Base-by-base conservation (phyloP, 768 basidiomycete species). In the Candolleomyces aberdarensis region DNA sequence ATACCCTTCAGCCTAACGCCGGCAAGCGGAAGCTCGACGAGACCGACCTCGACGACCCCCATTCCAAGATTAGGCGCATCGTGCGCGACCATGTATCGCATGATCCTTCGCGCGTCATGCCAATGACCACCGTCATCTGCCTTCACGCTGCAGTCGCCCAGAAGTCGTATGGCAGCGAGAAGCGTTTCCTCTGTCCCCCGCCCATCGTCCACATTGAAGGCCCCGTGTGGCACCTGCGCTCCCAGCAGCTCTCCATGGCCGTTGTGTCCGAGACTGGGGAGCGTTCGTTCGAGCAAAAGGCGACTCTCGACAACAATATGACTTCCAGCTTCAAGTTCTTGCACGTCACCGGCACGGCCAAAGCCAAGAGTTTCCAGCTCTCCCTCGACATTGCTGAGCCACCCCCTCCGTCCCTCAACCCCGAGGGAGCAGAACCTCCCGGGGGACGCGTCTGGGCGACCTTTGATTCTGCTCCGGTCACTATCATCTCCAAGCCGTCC, bases 121-220 rank as follows among this genome's bases (percentile, higher is more conserved):
- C 90, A 62, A 93, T 94, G 92, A 94, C 92, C 41, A 94, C 92
- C 43, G 91, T 94, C 36, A 85, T 93, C 63, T 94, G 91, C 66
- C 80, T 95, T 57, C 94, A 96, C 69, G 93, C 94, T 26, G 92
- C 92, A 36, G 93, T 95, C 55, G 95, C 93, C 1, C 95, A 97
- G 77, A 97, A 97, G 77, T 95, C 93, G 11, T 97, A 97, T 71
- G 93, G 93, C 56, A 93, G 89, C 72, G 95, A 97, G 78, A 95
- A 96, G 73, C 89, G 95, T 60, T 94, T 96, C 71, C 83, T 98
- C 41, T 94, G 92, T 68, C 95, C 95, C 9, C 94, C 95, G 3
- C 95, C 95, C 9, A 85, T 96, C 60, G 92, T 98, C 32, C 91
- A 93, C 66, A 92, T 96, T 64, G 91, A 94, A 67, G 93, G 94